phyloP scores from a whole-genome alignment of 352 stramenopile species.

The Globisporangium canariense region DNA sequence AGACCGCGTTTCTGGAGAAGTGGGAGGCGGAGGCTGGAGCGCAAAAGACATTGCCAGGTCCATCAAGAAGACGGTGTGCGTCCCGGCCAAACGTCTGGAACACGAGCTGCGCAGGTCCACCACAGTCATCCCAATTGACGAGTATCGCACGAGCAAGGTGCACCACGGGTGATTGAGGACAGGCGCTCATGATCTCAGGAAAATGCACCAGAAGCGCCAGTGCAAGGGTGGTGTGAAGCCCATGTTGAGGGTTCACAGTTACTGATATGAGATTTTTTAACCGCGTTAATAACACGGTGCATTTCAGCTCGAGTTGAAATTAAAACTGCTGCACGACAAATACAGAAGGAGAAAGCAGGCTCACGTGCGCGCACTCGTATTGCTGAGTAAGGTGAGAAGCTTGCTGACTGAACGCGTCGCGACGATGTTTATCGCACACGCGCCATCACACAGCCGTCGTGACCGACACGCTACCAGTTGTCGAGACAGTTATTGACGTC shows the following conservation, averaged over 20 bases:
- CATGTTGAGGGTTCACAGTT: conserved; percentile 3
- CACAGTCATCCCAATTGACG: neutral
- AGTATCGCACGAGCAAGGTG: neutral
- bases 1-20: neutral
- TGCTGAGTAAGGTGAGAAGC: too few species aligned
- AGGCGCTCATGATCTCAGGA: neutral
- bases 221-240: neutral
- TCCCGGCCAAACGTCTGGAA: conserved; percentile 4
- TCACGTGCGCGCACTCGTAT: too few species aligned
- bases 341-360: too few species aligned
- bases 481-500: conserved; percentile 7
- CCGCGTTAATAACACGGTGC: too few species aligned
- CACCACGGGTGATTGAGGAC: neutral
- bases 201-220: neutral
- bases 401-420: too few species aligned
- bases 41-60: neutral
- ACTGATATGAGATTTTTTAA: too few species aligned
- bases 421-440: too few species aligned
- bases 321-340: too few species aligned
- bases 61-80: conserved; percentile 4
- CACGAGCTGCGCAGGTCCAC: neutral
- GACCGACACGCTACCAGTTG: neutral
- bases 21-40: conserved; percentile 1
- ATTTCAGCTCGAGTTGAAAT: too few species aligned
- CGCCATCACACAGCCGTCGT: too few species aligned